A percentile compares a stretch with the other conserved stretches of the same genome.
Evolutionary conservation across 2,329 filamentous ascomycete species (phyloP).

Genomic region (Calonectria honghensis): DNA sequence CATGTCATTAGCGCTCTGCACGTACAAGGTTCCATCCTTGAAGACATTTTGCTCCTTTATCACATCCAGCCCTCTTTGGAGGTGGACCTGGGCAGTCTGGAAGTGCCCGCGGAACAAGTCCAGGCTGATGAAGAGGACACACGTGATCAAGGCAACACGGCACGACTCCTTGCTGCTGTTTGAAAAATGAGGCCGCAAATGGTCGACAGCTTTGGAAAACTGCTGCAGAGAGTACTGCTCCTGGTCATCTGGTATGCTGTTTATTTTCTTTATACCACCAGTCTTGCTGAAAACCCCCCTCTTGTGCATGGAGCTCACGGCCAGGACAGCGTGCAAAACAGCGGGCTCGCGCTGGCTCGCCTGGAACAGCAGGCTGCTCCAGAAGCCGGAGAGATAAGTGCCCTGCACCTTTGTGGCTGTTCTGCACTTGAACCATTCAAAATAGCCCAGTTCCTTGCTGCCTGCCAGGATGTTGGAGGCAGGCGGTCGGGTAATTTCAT

Average conservation of each 20-base stretch:
- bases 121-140: constrained; percentile 60
- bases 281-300: constrained; percentile 33
- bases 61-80: constrained; percentile 65
- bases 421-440: constrained; percentile 59
- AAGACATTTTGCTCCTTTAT: constrained; percentile 51
- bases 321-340: constrained; percentile 63
- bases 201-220: constrained; percentile 61
- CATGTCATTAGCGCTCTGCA: constrained; percentile 49
- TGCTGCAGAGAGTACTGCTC: constrained; percentile 56
- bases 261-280: constrained; percentile 24
- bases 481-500: constrained; percentile 23
- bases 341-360: constrained; percentile 61
- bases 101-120: constrained; percentile 62
- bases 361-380: constrained; percentile 62
- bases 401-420: constrained; percentile 62
- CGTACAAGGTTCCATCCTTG: constrained; percentile 38
- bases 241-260: constrained; percentile 30
- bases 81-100: constrained; percentile 61
- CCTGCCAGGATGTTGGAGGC: constrained; percentile 32
- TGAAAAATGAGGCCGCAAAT: constrained; percentile 59
- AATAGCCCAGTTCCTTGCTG: constrained; percentile 42
- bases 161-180: constrained; percentile 54
- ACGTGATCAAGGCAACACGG: constrained; percentile 62
- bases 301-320: constrained; percentile 61
- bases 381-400: constrained; percentile 61